Evolutionary conservation across 75 land plant species (phyloP).

Genomic region (Adiantum capillusveneris): DNA sequence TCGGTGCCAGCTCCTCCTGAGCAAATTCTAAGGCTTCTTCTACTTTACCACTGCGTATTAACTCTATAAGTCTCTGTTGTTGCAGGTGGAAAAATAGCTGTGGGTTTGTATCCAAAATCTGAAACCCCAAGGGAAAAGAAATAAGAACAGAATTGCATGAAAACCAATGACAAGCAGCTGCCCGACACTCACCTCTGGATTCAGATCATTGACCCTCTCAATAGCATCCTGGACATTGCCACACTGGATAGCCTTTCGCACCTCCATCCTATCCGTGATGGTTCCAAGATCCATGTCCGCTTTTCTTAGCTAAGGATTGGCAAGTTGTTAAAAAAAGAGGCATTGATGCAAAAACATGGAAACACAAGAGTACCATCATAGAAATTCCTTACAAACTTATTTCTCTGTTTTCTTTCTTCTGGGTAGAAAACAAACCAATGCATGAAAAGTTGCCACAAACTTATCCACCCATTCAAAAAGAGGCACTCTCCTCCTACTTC

Average conservation of each 20-base stretch:
- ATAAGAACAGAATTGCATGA: no score
- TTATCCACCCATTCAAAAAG: no score
- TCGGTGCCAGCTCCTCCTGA: slow-evolving; percentile 95
- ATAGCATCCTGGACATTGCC: slow-evolving; percentile 97
- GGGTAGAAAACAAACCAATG: no score
- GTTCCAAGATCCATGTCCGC: slow-evolving; percentile 95
- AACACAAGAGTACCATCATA: no score
- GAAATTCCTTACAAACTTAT: no score
- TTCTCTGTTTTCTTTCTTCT: no score
- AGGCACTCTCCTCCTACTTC: no score
- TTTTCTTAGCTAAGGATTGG: slow-evolving; percentile 48
- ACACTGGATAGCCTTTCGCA: slow-evolving; percentile 83
- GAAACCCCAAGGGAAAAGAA: slow-evolving; percentile 8
- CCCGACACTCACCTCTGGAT: slow-evolving; percentile 69
- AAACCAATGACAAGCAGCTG: neutral
- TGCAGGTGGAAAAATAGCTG: slow-evolving; percentile 96
- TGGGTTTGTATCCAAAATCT: slow-evolving; percentile 98
- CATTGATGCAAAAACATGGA: no score
- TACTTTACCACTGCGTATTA: slow-evolving; percentile 81
- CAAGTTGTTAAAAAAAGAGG: no score
- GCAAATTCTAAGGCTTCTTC: slow-evolving; percentile 97
- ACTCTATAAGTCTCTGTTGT: slow-evolving; percentile 90
- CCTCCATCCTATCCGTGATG: slow-evolving; percentile 92
- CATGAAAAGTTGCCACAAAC: no score
- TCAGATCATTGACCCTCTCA: slow-evolving; percentile 94